Percentiles rank a stretch among this genome's conserved stretches.
Conservation (phyloP, 1,284 basidiomycete species). For the Ceratobasidium papillatum region DNA sequence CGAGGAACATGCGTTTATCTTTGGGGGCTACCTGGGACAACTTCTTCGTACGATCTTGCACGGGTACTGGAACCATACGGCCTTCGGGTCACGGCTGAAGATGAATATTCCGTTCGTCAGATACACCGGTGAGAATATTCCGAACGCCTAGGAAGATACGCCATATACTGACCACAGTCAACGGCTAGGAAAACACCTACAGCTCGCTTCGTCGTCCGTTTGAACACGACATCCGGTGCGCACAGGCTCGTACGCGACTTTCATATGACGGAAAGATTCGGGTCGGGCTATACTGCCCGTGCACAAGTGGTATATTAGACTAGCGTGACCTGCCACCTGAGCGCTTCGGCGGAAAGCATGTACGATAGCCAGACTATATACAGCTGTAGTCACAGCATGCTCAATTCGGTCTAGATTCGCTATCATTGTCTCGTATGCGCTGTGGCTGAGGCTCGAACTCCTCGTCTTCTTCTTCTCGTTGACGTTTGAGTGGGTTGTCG, state of each 20-base stretch:
- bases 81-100: conserved; percentile 54
- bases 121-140: conserved; percentile 59
- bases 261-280: conserved; percentile 63
- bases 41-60: conserved; percentile 53
- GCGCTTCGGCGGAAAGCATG: conserved; percentile 53
- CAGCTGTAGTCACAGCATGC: neutral
- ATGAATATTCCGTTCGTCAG: conserved; percentile 58
- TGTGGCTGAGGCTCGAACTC: conserved; percentile 46
- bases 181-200: conserved; percentile 48
- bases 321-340: conserved; percentile 67
- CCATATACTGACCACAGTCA: neutral
- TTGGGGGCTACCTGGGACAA: conserved; percentile 66
- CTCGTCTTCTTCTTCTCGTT: conserved; percentile 49
- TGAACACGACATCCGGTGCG: conserved; percentile 67
- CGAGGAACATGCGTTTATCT: conserved; percentile 64
- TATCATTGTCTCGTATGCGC: conserved; percentile 24
- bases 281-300: conserved; percentile 59
- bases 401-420: neutral
- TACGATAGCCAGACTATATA: conserved; percentile 30
- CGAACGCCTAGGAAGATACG: neutral
- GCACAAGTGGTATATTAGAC: conserved; percentile 65
- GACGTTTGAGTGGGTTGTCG: conserved; percentile 41
- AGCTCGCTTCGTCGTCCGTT: conserved; percentile 63
- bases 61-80: conserved; percentile 58
- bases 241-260: conserved; percentile 68